phyloP scores from a whole-genome alignment of 2,329 filamentous ascomycete genomes.

The Alternaria tenuissima region DNA sequence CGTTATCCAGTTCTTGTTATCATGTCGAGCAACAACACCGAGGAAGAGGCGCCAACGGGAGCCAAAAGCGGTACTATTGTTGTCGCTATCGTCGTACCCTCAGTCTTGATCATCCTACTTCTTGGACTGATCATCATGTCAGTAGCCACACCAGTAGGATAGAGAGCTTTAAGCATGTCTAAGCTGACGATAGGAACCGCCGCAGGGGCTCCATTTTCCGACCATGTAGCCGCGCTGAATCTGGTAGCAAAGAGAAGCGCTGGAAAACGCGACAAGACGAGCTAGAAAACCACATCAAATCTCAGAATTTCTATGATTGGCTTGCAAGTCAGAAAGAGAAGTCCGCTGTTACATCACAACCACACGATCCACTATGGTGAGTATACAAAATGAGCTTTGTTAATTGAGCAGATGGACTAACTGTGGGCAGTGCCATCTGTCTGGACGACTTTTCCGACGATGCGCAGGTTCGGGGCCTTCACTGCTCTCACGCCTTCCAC shows the following conservation, averaged over 20 bases:
- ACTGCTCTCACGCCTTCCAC: slow-evolving; percentile 50
- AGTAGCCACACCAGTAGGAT: slow-evolving; percentile 6
- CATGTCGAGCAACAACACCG: slow-evolving; percentile 27
- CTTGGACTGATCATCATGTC: slow-evolving; percentile 43
- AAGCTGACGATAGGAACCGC: slow-evolving; percentile 23
- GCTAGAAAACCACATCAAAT: slow-evolving; percentile 42
- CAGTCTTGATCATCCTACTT: slow-evolving; percentile 42
- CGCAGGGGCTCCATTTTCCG: slow-evolving; percentile 37
- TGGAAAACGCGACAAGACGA: slow-evolving; percentile 41
- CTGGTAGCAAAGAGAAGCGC: slow-evolving; percentile 30
- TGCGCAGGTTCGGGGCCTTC: slow-evolving; percentile 46
- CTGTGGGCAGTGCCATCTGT: slow-evolving; percentile 44
- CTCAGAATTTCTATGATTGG: slow-evolving; percentile 48
- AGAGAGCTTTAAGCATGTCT: neutral
- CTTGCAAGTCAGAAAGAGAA: slow-evolving; percentile 33
- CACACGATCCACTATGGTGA: slow-evolving; percentile 39
- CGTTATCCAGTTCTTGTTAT: neutral
- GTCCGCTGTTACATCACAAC: slow-evolving; percentile 22
- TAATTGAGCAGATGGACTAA: slow-evolving; percentile 11
- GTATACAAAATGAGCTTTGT: neutral
- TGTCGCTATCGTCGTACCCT: slow-evolving; percentile 44
- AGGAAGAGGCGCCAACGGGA: slow-evolving; percentile 4
- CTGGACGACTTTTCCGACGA: slow-evolving; percentile 46
- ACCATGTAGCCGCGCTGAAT: slow-evolving; percentile 17
- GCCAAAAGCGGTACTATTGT: slow-evolving; percentile 28